phyloP scores from a whole-genome alignment of 306 rosid species.

The Oxytropis ochrocephala region DNA sequence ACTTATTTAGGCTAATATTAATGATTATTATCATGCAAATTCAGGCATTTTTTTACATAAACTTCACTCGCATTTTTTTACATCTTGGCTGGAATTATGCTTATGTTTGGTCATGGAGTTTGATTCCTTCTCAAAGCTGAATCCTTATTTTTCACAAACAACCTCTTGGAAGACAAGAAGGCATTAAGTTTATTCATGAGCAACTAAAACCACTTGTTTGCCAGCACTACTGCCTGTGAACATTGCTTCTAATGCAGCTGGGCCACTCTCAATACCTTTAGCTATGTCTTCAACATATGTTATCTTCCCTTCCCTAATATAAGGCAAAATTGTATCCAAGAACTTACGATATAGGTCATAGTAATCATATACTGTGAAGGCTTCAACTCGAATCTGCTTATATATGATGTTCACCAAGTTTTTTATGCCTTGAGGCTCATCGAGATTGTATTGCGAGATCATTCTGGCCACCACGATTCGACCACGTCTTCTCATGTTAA shows the following conservation, averaged over 20 bases:
- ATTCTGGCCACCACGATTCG: conserved; percentile 54
- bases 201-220: conserved; percentile 27
- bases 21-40: too few relatives aligned
- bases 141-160: too few relatives aligned
- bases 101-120: too few relatives aligned
- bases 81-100: too few relatives aligned
- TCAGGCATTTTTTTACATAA: too few relatives aligned
- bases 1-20: too few relatives aligned
- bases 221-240: conserved; percentile 28
- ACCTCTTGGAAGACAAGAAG: too few relatives aligned
- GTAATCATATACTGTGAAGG: conserved; percentile 36
- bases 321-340: conserved; percentile 52
- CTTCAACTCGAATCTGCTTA: conserved; percentile 43
- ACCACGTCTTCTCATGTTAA: conserved; percentile 44
- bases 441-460: conserved; percentile 51
- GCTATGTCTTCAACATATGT: conserved; percentile 34
- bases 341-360: conserved; percentile 47
- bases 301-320: conserved; percentile 46
- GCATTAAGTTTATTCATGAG: conserved; percentile 3
- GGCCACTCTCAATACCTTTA: conserved; percentile 24
- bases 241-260: conserved; percentile 29
- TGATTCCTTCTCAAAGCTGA: too few relatives aligned
- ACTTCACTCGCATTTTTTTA: too few relatives aligned
- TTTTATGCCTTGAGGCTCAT: conserved; percentile 45
- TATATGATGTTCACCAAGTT: conserved; percentile 30